Evolutionary conservation across 1,139 yeast genomes (phyloP), one percentile per base, ranked within the genome.

Genomic region (Meyerozyma carpophila): DNA sequence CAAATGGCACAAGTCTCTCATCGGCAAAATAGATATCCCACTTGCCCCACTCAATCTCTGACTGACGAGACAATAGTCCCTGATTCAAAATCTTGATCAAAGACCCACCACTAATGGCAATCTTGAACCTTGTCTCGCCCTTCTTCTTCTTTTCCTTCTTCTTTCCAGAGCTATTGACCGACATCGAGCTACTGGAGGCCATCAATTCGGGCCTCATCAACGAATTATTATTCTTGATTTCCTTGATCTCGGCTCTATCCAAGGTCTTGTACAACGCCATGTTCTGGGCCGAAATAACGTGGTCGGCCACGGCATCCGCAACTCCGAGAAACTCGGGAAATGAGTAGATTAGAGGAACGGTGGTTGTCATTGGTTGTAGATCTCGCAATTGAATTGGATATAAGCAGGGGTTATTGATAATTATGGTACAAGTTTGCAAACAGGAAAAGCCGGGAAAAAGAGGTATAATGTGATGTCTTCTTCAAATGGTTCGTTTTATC

Each of bases 11-110:
- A 50, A 93, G 72, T 63, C 98, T 80, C 69, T 93, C 98, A 65
- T 93, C 98, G 18, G 97, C 96, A 70, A 93, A 91, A 65, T 88
- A 93, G 46, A 93, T 81, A 59, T 93, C 96, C 98, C 98, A 93
- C 60, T 83, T 85, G 44, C 81, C 84, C 98, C 98, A 93, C 53
- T 82, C 83, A 36, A 93, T 82, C 51, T 82, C 90, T 41, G 76
- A 75, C 46, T 67, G 67, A 56, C 95, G 75, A 37, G 77, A 73
- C 46, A 91, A 67, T 49, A 93, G 72, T 11, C 97, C 98, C 63
- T 91, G 91, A 50, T 86, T 80, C 45, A 93, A 73, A 43, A 91
- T 95, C 50, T 85, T 82, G 49, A 93, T 82, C 50, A 93, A 74
- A 6, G 96, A 89, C 27, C 98, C 98, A 45, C 98, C 98, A 44